Conservation (phyloP, 139 green algal species). For the Chlamydomonas asymmetrica region DNA sequence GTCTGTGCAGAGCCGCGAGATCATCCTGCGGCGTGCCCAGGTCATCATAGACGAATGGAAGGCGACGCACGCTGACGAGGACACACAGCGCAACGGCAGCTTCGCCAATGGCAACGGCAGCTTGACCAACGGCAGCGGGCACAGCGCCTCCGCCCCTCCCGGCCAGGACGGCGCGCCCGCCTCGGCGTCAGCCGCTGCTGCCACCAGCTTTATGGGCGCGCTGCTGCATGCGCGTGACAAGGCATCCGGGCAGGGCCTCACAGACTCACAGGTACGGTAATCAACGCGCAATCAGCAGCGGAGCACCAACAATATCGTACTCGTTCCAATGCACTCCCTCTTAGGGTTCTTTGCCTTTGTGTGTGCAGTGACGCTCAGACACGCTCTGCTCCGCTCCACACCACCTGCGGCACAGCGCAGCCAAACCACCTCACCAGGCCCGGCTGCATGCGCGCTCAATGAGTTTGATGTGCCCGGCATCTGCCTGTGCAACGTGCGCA, state of each 20-base stretch:
- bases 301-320: background rate
- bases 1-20: too few relatives aligned
- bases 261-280: background rate
- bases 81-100: too few relatives aligned
- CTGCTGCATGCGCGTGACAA: conserved; percentile 14
- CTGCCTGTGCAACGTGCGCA: background rate
- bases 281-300: background rate
- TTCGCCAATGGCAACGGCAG: background rate
- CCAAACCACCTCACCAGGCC: background rate
- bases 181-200: background rate
- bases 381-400: background rate
- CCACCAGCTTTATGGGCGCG: conserved; percentile 17
- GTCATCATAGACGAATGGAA: too few relatives aligned
- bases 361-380: background rate
- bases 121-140: background rate
- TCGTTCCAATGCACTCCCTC: too few relatives aligned
- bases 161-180: background rate
- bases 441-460: background rate
- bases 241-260: background rate
- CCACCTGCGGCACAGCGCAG: background rate
- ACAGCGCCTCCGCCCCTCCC: background rate
- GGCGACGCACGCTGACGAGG: too few relatives aligned
- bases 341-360: too few relatives aligned
- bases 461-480: background rate
- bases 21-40: too few relatives aligned